Conservation (phyloP, 2,329 filamentous ascomycete genomes). For the Fusarium acutatum region DNA sequence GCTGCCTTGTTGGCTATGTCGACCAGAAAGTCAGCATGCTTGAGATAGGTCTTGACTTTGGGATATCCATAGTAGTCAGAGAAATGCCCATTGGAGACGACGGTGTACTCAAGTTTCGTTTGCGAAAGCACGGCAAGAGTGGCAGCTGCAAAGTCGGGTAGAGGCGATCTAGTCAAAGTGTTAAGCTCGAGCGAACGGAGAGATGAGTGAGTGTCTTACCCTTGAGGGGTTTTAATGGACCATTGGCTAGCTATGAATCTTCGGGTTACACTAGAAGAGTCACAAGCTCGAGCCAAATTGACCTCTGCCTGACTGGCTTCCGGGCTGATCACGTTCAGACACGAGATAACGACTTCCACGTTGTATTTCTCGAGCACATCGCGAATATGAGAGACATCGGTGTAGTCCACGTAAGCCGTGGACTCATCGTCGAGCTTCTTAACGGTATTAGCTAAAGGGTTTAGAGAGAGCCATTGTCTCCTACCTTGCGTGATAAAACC, state of each 20-base stretch:
- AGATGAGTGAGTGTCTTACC: not conserved
- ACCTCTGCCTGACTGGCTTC: not conserved
- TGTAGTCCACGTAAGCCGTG: not conserved
- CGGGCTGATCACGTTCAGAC: not conserved
- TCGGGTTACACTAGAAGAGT: accelerated
- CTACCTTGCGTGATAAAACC: not conserved
- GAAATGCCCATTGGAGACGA: not conserved
- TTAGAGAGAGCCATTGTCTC: accelerated
- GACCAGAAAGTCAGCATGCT: not conserved
- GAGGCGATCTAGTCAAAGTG: not conserved
- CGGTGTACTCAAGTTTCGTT: not conserved
- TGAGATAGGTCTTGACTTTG: not conserved
- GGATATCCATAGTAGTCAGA: not conserved
- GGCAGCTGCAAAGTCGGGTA: not conserved
- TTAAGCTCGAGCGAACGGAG: accelerated
- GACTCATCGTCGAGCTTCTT: not conserved
- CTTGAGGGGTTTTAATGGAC: not conserved
- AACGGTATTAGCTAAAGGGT: accelerated
- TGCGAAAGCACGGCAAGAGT: not conserved
- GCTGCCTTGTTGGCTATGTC: not conserved
- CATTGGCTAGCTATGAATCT: not conserved
- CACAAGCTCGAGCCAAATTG: not conserved
- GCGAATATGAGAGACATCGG: not conserved
- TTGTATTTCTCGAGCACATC: too few relatives aligned
- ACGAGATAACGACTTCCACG: not conserved